phyloP scores from a whole-genome alignment of 2,329 filamentous ascomycete genomes.

The Raffaelea albimanens region DNA sequence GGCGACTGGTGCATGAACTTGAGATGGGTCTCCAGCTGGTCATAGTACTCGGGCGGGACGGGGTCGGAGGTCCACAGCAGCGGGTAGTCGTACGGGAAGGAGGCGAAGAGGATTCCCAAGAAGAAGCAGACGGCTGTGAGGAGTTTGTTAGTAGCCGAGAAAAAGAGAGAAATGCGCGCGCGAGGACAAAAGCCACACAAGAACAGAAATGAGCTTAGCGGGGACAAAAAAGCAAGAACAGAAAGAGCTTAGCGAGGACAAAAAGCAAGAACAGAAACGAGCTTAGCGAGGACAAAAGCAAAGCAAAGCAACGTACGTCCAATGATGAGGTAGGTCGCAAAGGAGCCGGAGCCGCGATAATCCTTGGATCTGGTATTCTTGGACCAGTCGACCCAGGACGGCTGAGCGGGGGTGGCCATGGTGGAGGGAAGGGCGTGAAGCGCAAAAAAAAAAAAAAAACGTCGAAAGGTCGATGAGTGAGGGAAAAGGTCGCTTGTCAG shows the following conservation, averaged over 20 bases:
- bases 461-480: not conserved
- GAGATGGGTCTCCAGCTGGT: conserved; percentile 81
- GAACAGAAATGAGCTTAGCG: conserved; percentile 1
- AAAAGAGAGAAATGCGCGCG: not conserved
- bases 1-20: conserved; percentile 86
- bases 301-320: conserved; percentile 57
- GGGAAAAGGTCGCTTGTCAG: not conserved
- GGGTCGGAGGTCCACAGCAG: conserved; percentile 68
- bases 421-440: not conserved
- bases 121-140: conserved; percentile 80
- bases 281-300: not conserved
- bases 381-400: conserved; percentile 37
- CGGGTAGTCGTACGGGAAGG: conserved; percentile 91
- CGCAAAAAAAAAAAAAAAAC: not conserved
- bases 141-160: conserved; percentile 5
- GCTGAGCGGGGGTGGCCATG: conserved; percentile 11
- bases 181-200: no score
- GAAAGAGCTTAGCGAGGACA: not conserved
- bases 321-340: conserved; percentile 94
- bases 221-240: not conserved
- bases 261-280: conserved; percentile 7
- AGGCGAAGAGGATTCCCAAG: conserved; percentile 93
- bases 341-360: conserved; percentile 58
- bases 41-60: conserved; percentile 60
- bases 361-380: conserved; percentile 48